Percentiles rank a stretch among this genome's conserved stretches.
These are phyloP conservation scores for Pichia sp. DNA, from an alignment of 1,139 yeast species.

Conservation along the genomic window DNA sequence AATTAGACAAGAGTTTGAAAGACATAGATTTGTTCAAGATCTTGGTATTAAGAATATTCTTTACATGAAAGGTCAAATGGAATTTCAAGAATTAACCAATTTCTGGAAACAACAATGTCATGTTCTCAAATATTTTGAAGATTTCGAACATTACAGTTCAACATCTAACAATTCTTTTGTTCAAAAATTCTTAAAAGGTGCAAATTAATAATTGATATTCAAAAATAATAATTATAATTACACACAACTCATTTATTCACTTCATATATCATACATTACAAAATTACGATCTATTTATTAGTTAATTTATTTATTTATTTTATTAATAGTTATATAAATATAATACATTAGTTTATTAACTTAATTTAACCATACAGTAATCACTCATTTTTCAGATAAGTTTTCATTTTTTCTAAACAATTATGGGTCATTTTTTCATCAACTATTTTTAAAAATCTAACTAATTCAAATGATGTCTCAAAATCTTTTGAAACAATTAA, in stretches of 20 bases:
- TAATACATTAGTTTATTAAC: background rate
- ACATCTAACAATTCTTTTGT: constrained; percentile 52
- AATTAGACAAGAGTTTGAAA: constrained; percentile 84
- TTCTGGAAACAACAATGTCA: constrained; percentile 92
- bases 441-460: constrained; percentile 40
- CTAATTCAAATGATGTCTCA: constrained; percentile 43
- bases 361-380: no score
- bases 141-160: constrained; percentile 48
- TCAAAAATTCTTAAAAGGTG: constrained; percentile 67
- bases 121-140: constrained; percentile 75
- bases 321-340: background rate
- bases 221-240: no score
- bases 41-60: constrained; percentile 61
- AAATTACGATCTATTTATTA: background rate
- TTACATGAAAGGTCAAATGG: constrained; percentile 83
- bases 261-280: background rate
- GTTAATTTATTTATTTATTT: background rate
- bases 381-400: constrained; percentile 8
- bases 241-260: background rate
- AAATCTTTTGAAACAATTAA: constrained; percentile 40
- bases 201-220: no score
- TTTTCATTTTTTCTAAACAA: constrained; percentile 20
- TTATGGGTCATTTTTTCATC: constrained; percentile 30
- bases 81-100: constrained; percentile 80
- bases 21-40: constrained; percentile 70